Evolutionary conservation across 2,329 filamentous ascomycete species (phyloP), one percentile per base, ranked within the genome.

Genomic region (Colletotrichum sansevieriae): DNA sequence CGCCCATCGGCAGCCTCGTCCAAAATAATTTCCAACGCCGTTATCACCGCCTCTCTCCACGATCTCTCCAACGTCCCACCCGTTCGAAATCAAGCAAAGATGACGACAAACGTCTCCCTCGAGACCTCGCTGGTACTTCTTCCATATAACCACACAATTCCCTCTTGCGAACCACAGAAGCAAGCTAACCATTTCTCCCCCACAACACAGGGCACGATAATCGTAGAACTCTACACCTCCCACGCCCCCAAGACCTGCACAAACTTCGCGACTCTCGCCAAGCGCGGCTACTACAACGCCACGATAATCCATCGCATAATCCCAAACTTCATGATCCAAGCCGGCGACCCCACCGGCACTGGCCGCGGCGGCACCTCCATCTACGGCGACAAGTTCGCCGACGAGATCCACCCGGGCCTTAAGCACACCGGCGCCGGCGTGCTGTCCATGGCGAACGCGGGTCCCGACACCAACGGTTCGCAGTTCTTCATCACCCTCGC

Each of bases 401-500:
- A 99, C 82, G 96, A 99, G 85, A 95, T 98, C 74, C 83, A 87
- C 54, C 81, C 89, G 2, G 83, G 84, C 4, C 83, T 99, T 63
- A 96, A 95, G 78, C 96, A 99, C 83, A 97, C 94, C 0, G 95
- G 95, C 43, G 95, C 95, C 4, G 95, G 95, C 1, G 86, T 98
- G n/a, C 83, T 99, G 74, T 94, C 91, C 81, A 99, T 99, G 96
- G 96, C 96, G 68, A 99, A 99, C 81, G 90, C 91, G 15, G 96
- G 96, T 0, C 93, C 93, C 9, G 90, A 98, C 79, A 97, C 95
- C 41, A 98, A 98, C 79, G 95, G 95, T 22, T 93, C 90, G 67
- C 96, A 98, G 81, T 99, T 98, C 81, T 98, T 98, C 78, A 90
- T 99, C 73, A 98, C 96, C 0, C 85, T 98, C 39, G 95, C 94